These are phyloP conservation scores for Hyaloscypha variabilis DNA, from an alignment of 495 filamentous ascomycete genomes.

Conservation along the genomic window DNA sequence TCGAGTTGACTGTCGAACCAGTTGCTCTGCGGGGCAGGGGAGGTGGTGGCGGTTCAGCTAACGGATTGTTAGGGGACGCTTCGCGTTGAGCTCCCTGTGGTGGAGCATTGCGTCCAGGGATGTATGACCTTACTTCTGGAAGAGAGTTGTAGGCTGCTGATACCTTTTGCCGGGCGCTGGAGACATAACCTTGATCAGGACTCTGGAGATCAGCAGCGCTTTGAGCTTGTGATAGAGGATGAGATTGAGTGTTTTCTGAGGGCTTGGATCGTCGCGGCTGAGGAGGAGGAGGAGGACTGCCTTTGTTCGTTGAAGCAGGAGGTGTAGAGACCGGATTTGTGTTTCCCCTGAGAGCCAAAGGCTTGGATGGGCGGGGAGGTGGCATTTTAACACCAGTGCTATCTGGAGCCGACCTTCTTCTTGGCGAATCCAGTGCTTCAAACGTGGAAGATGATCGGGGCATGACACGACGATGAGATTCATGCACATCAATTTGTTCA, in stretches of 20 bases:
- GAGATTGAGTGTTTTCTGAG: slow-evolving; percentile 10
- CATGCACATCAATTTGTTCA: slow-evolving; percentile 34
- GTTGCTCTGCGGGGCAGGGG: slow-evolving; percentile 39
- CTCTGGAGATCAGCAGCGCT: slow-evolving; percentile 21
- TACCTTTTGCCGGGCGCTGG: slow-evolving; percentile 41
- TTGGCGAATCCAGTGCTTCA: slow-evolving; percentile 22
- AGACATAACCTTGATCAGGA: slow-evolving; percentile 34
- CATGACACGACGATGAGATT: slow-evolving; percentile 41
- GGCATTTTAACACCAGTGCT: slow-evolving; percentile 40
- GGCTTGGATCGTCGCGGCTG: slow-evolving; percentile 16
- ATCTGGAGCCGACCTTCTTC: slow-evolving; percentile 26
- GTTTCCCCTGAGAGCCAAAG: slow-evolving; percentile 59
- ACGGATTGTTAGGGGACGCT: slow-evolving; percentile 21
- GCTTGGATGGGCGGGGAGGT: slow-evolving; percentile 68
- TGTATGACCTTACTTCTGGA: slow-evolving; percentile 39
- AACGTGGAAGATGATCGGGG: slow-evolving; percentile 37
- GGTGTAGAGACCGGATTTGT: slow-evolving; percentile 21
- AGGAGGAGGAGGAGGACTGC: slow-evolving; percentile 23
- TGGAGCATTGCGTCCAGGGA: slow-evolving; percentile 20
- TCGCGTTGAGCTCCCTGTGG: slow-evolving; percentile 1
- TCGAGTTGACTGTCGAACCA: slow-evolving; percentile 17
- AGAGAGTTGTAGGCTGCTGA: slow-evolving; percentile 50
- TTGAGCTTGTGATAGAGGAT: slow-evolving; percentile 35
- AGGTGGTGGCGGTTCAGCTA: slow-evolving; percentile 36
- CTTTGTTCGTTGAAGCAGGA: slow-evolving; percentile 3